A percentile compares a stretch with the other conserved stretches of the same genome.
These are phyloP conservation scores for Lachancea sp. DNA, from an alignment of 805 yeast genomes.

Conservation along the genomic window DNA sequence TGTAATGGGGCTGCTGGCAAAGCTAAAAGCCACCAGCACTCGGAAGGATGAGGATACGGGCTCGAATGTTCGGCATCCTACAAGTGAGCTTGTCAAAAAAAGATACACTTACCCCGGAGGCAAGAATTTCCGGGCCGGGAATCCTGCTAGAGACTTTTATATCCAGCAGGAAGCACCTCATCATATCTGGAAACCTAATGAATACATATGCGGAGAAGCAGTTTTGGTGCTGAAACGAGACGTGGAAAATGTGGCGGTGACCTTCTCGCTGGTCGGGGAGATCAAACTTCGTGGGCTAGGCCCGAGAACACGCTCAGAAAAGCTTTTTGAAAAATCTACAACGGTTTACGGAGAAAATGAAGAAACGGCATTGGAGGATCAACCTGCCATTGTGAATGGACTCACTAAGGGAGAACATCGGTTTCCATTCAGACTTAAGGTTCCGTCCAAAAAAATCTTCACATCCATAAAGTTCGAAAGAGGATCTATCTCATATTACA, in stretches of 20 bases:
- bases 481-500: slow-evolving; percentile 67
- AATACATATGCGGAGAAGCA: slow-evolving; percentile 58
- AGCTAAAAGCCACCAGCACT: background rate
- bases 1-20: slow-evolving; percentile 7
- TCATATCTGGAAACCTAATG: slow-evolving; percentile 74
- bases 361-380: background rate
- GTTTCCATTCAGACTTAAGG: slow-evolving; percentile 75
- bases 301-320: slow-evolving; percentile 42
- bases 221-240: slow-evolving; percentile 51
- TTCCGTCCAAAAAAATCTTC: slow-evolving; percentile 67
- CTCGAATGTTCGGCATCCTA: background rate
- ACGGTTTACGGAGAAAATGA: slow-evolving; percentile 44
- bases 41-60: background rate
- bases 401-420: slow-evolving; percentile 79
- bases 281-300: slow-evolving; percentile 48
- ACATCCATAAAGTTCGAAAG: slow-evolving; percentile 77
- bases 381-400: slow-evolving; percentile 32
- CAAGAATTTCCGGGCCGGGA: background rate
- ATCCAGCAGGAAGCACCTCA: slow-evolving; percentile 71
- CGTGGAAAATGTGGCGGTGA: slow-evolving; percentile 42
- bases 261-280: slow-evolving; percentile 49
- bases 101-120: background rate
- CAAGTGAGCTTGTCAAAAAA: background rate
- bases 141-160: slow-evolving; percentile 47
- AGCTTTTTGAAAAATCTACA: slow-evolving; percentile 53